These are phyloP conservation scores for Metschnikowia santaceciliae DNA, from an alignment of 805 yeast species.

Conservation along the genomic window DNA sequence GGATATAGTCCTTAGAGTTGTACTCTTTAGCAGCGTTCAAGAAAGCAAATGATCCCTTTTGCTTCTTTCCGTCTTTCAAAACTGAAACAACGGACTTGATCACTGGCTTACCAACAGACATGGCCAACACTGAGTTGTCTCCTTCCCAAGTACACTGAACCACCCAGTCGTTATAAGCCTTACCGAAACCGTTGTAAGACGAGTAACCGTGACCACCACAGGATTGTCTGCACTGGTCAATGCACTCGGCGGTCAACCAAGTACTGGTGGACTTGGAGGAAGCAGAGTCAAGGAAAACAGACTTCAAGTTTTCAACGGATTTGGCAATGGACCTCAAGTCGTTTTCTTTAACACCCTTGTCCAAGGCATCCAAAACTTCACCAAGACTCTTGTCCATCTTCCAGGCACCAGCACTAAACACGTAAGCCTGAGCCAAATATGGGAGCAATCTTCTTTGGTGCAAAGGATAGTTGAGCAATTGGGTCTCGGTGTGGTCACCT, in stretches of 20 bases:
- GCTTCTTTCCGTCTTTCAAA: constrained; percentile 15
- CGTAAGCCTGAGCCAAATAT: constrained; percentile 20
- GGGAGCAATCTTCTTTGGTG: constrained; percentile 21
- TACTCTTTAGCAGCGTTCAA: constrained; percentile 16
- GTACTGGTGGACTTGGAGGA: constrained; percentile 19
- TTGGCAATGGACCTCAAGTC: constrained; percentile 14
- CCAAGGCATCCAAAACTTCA: constrained; percentile 15
- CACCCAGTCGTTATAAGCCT: constrained; percentile 21
- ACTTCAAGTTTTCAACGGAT: constrained; percentile 15
- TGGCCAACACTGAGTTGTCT: constrained; percentile 21
- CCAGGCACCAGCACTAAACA: constrained; percentile 18
- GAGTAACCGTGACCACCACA: constrained; percentile 24
- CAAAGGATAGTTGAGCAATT: constrained; percentile 21
- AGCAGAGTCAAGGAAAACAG: constrained; percentile 19
- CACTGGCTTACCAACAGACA: constrained; percentile 21
- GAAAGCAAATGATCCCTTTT: constrained; percentile 15
- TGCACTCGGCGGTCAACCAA: constrained; percentile 22
- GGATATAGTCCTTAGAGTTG: constrained; percentile 12
- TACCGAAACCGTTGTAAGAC: constrained; percentile 19
- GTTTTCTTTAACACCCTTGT: constrained; percentile 13
- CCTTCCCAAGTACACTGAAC: constrained; percentile 24
- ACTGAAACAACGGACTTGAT: constrained; percentile 16
- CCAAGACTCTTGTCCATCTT: constrained; percentile 14
- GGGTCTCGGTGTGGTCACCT: constrained; percentile 20
- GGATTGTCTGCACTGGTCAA: constrained; percentile 20